Conservation (phyloP, 192 early-diverging fungal genomes). For the Mortierella alpina region DNA sequence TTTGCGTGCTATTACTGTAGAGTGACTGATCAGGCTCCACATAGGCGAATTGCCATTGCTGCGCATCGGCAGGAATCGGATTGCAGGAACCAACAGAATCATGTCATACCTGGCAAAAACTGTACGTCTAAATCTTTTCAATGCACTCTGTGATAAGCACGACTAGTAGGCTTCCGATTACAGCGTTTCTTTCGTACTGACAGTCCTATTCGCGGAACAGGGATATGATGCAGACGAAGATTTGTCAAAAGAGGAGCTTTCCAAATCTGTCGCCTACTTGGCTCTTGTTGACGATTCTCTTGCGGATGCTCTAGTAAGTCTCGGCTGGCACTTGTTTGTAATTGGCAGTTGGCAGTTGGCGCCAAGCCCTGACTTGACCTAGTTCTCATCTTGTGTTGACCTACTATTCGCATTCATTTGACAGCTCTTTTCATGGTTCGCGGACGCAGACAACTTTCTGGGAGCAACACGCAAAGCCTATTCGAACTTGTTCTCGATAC, state of each 20-base stretch:
- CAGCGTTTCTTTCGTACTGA: background rate
- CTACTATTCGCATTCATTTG: background rate
- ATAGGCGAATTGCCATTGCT: constrained; percentile 80
- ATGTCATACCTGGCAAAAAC: constrained; percentile 58
- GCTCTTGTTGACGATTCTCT: constrained; percentile 83
- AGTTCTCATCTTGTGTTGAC: no score
- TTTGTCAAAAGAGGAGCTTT: constrained; percentile 49
- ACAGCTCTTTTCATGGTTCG: constrained; percentile 84
- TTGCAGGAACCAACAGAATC: constrained; percentile 63
- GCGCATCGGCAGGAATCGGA: constrained; percentile 66
- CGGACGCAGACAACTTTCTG: constrained; percentile 84
- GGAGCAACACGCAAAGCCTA: constrained; percentile 79
- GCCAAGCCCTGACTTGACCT: no score
- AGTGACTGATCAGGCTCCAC: no score
- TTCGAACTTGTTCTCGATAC: constrained; percentile 75
- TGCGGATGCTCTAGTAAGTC: constrained; percentile 75
- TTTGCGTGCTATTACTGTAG: no score
- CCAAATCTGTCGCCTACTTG: constrained; percentile 68
- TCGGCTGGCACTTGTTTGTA: background rate
- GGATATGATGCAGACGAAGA: constrained; percentile 55
- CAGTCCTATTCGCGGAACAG: constrained; percentile 6
- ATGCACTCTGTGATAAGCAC: background rate
- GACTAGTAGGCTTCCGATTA: no score
- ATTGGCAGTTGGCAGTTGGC: background rate
- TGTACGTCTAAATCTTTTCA: constrained; percentile 11